These are phyloP conservation scores for Hypoxylon intermedium DNA, from an alignment of 495 filamentous ascomycete species.

Conservation along the genomic window DNA sequence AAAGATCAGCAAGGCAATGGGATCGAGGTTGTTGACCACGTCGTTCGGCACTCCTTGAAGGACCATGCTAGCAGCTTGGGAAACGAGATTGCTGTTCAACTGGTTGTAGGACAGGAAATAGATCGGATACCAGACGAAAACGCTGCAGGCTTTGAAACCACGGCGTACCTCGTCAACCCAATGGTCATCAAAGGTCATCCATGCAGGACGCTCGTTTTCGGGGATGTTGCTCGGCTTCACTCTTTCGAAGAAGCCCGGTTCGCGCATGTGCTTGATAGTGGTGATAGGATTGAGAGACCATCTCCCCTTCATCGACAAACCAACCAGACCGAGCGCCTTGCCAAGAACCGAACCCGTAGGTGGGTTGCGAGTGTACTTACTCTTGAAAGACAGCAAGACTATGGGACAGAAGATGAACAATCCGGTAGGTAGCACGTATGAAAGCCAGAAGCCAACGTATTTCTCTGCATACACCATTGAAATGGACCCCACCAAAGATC, in stretches of 20 bases:
- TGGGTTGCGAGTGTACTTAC: conserved; percentile 62
- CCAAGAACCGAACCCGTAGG: conserved; percentile 70
- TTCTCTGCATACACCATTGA: conserved; percentile 71
- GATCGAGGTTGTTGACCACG: conserved; percentile 78
- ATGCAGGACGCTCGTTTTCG: conserved; percentile 56
- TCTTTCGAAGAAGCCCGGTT: conserved; percentile 65
- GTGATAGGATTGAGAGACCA: conserved; percentile 65
- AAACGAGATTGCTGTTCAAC: conserved; percentile 72
- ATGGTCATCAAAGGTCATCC: conserved; percentile 78
- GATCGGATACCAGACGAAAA: conserved; percentile 67
- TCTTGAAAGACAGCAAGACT: conserved; percentile 67
- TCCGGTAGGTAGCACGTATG: conserved; percentile 66
- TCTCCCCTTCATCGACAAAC: conserved; percentile 65
- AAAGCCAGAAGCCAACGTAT: conserved; percentile 80
- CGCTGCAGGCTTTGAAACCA: conserved; percentile 72
- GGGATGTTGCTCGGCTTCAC: conserved; percentile 69
- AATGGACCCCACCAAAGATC: conserved; percentile 60
- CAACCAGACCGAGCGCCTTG: conserved; percentile 63
- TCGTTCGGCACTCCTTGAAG: conserved; percentile 79
- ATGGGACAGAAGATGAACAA: conserved; percentile 65
- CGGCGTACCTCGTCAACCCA: conserved; percentile 77
- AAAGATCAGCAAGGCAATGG: conserved; percentile 76
- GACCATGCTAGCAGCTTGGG: conserved; percentile 74
- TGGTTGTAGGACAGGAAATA: conserved; percentile 61
- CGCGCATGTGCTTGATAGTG: conserved; percentile 62